These are phyloP conservation scores for Persicaria maculosa DNA, from an alignment of 148 eudicot species.

Conservation along the genomic window DNA sequence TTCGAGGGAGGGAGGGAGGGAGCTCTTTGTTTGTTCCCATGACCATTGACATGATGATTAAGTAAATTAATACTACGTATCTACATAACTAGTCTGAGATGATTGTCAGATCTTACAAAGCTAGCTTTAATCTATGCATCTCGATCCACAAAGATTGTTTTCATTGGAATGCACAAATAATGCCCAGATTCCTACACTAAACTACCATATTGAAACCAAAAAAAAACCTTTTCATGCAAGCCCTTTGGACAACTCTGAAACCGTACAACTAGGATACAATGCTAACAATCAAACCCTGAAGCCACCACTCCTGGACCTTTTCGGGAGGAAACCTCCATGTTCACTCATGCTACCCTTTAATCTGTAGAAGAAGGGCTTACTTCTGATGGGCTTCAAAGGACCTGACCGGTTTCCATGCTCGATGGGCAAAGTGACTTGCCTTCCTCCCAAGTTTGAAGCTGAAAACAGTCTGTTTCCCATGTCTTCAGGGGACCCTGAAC, in stretches of 20 bases:
- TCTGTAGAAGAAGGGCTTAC: slow-evolving; percentile 52
- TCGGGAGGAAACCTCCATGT: slow-evolving; percentile 53
- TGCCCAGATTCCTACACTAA: slow-evolving; percentile 7
- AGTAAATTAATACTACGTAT: slow-evolving; percentile 8
- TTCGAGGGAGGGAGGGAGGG: no score
- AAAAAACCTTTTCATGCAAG: background rate
- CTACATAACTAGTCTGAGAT: slow-evolving; percentile 3
- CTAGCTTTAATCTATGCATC: slow-evolving; percentile 8
- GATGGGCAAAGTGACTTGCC: slow-evolving; percentile 42
- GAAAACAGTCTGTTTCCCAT: slow-evolving; percentile 62
- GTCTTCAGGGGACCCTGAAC: slow-evolving; percentile 78
- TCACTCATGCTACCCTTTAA: slow-evolving; percentile 85
- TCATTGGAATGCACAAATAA: slow-evolving; percentile 10
- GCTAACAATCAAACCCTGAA: slow-evolving; percentile 30
- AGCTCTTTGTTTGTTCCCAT: background rate
- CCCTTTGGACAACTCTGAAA: slow-evolving; percentile 72
- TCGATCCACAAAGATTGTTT: slow-evolving; percentile 2
- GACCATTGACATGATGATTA: background rate
- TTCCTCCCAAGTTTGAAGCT: slow-evolving; percentile 57
- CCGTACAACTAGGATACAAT: slow-evolving; percentile 41
- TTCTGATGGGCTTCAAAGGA: slow-evolving; percentile 69
- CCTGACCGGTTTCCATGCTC: slow-evolving; percentile 82
- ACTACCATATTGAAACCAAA: background rate
- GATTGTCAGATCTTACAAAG: slow-evolving; percentile 10
- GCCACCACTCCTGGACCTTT: slow-evolving; percentile 40